These are phyloP conservation scores for Micromonas pusilla DNA, from an alignment of 139 green algal species.

Conservation along the genomic window DNA sequence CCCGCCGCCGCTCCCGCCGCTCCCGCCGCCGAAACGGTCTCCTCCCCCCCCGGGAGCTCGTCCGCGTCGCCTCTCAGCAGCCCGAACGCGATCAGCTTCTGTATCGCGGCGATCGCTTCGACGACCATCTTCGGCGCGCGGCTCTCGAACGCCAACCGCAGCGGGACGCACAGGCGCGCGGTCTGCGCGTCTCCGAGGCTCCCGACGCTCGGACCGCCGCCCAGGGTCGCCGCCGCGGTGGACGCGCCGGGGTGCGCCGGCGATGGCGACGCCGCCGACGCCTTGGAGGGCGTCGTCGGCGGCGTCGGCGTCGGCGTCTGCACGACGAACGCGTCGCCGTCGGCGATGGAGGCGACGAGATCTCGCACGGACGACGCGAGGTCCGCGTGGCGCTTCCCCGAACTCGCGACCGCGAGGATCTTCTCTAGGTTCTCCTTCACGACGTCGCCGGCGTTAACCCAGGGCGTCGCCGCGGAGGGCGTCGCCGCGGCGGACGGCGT, in stretches of 20 bases:
- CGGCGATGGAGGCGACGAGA: not conserved
- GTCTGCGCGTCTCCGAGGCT: not conserved
- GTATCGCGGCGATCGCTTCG: conserved; percentile 73
- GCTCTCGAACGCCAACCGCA: conserved; percentile 47
- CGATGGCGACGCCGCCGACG: no score
- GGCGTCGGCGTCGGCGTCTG: not conserved
- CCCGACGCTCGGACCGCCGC: not conserved
- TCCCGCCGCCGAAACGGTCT: conserved; percentile 34
- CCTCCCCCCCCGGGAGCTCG: not conserved
- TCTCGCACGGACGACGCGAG: not conserved
- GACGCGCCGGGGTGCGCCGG: no score
- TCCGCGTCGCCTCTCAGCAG: conserved; percentile 50
- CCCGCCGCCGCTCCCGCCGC: conserved; percentile 27
- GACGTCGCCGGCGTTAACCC: not conserved
- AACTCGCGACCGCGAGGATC: not conserved
- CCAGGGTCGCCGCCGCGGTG: not conserved
- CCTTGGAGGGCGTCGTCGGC: no score
- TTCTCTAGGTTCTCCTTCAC: not conserved
- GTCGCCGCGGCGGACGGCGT: not conserved
- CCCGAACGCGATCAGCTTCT: conserved; percentile 80
- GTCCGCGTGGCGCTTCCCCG: not conserved
- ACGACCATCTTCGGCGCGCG: conserved; percentile 65
- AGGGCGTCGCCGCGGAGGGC: not conserved
- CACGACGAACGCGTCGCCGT: no score
- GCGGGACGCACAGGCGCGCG: conserved; percentile 31